These are phyloP conservation scores for Fusarium fujikuroi DNA, from an alignment of 2,329 filamentous ascomycete genomes.

Conservation along the genomic window DNA sequence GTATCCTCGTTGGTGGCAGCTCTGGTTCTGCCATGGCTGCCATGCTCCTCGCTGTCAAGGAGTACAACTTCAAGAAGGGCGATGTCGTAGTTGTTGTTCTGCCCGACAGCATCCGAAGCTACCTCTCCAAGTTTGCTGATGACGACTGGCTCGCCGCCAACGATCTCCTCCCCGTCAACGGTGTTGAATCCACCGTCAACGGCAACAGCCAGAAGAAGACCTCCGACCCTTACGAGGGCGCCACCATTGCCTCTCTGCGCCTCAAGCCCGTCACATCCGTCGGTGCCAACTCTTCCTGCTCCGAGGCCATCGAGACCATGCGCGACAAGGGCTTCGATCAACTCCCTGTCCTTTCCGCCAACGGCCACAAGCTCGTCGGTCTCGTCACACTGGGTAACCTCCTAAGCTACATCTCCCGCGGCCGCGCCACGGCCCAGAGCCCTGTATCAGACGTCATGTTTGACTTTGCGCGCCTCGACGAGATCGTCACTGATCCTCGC, in stretches of 20 bases:
- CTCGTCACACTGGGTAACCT: constrained; percentile 95
- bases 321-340: constrained; percentile 98
- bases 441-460: constrained; percentile 95
- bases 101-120: constrained; percentile 96
- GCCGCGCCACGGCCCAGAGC: constrained; percentile 78
- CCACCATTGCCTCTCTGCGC: constrained; percentile 83
- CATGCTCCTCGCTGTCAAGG: constrained; percentile 79
- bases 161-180: constrained; percentile 78
- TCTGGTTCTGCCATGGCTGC: constrained; percentile 93
- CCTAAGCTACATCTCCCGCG: constrained; percentile 87
- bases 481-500: constrained; percentile 89
- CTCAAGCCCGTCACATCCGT: constrained; percentile 95
- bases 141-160: constrained; percentile 99
- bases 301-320: constrained; percentile 96
- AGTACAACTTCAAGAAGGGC: constrained; percentile 79
- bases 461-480: constrained; percentile 86
- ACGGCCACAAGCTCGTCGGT: constrained; percentile 80
- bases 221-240: constrained; percentile 77
- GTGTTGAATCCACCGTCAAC: constrained; percentile 59
- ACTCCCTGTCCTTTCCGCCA: constrained; percentile 83
- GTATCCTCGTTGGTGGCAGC: constrained; percentile 90
- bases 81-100: constrained; percentile 92
- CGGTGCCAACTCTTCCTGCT: constrained; percentile 74
- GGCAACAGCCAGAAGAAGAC: constrained; percentile 52
- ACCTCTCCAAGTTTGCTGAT: constrained; percentile 97